phyloP scores from a whole-genome alignment of 176 grass and related monocot genomes.

The barley (Hordeum vulgare) region MorexV3_pseudomolecules_assembly NC_058518.1:346961853-346962352 shows the following conservation, averaged over 20 bases:
- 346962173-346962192: neutral
- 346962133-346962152: neutral
- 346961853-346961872: neutral
- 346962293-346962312: too few relatives aligned
- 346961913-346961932: neutral
- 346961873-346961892: neutral
- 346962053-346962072: too few relatives aligned
- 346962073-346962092: too few relatives aligned
- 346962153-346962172: neutral
- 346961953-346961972: neutral
- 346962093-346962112: neutral
- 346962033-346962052: too few relatives aligned
- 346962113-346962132: neutral
- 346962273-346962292: neutral
- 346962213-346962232: neutral
- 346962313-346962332: neutral
- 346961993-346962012: too few relatives aligned
- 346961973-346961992: too few relatives aligned
- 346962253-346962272: neutral
- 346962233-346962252: neutral
- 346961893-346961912: neutral
- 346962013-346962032: too few relatives aligned
- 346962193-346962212: neutral
- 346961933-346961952: too few relatives aligned
- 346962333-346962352: neutral